Evolutionary conservation across 768 basidiomycete genomes (phyloP).

Genomic region (Coprinellus micaceus): DNA sequence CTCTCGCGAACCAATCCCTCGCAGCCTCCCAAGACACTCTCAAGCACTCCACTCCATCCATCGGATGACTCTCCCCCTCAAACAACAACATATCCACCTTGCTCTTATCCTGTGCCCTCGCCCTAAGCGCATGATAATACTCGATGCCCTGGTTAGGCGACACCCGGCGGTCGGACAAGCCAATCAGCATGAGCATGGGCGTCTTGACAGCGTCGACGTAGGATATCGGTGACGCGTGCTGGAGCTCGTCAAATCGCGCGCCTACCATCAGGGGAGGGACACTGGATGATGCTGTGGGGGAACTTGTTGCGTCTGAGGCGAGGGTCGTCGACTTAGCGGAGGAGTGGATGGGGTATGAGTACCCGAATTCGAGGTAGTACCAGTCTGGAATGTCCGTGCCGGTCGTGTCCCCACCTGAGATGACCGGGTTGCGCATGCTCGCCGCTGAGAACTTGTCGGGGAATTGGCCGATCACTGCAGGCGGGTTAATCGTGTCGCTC

Average conservation of each 20-base stretch:
- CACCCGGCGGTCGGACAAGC: slow-evolving; percentile 58
- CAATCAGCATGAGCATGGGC: slow-evolving; percentile 57
- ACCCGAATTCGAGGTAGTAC: slow-evolving; percentile 48
- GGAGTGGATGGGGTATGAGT: slow-evolving; percentile 37
- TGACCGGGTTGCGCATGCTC: slow-evolving; percentile 67
- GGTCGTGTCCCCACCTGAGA: slow-evolving; percentile 52
- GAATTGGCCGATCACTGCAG: slow-evolving; percentile 57
- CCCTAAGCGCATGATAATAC: slow-evolving; percentile 66
- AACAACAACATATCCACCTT: slow-evolving; percentile 58
- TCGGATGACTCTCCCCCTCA: slow-evolving; percentile 57
- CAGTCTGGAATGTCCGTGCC: slow-evolving; percentile 70
- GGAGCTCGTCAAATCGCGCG: slow-evolving; percentile 40
- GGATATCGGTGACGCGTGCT: slow-evolving; percentile 52
- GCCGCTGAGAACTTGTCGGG: slow-evolving; percentile 62
- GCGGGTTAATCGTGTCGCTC: no score
- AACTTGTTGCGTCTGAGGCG: background rate
- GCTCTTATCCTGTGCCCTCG: slow-evolving; percentile 22
- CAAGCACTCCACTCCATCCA: slow-evolving; percentile 63
- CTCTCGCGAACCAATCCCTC: slow-evolving; percentile 44
- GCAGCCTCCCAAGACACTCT: slow-evolving; percentile 50
- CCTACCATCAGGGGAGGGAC: slow-evolving; percentile 39
- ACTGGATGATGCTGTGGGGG: slow-evolving; percentile 4
- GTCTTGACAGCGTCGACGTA: slow-evolving; percentile 47
- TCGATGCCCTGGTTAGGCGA: slow-evolving; percentile 57
- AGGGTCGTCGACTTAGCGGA: slow-evolving; percentile 17